These are phyloP conservation scores for Diplodia intermedia DNA, from an alignment of 2,329 filamentous ascomycete genomes.

Conservation along the genomic window DNA sequence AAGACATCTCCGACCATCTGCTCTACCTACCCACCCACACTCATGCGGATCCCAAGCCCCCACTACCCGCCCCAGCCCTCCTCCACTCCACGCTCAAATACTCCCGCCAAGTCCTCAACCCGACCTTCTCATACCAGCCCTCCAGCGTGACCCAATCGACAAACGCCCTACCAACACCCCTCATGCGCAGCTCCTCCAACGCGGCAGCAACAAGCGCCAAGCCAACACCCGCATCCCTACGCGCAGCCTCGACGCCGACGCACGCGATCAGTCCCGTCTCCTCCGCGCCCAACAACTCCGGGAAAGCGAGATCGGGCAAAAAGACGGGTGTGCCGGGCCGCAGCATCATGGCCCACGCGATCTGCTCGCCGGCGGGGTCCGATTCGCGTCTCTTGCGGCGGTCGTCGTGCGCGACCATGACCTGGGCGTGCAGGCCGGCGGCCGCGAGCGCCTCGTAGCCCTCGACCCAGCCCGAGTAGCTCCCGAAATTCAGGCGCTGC, in stretches of 20 bases:
- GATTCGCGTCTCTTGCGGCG: background rate
- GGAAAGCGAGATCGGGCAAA: background rate
- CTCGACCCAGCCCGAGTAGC: constrained; percentile 12
- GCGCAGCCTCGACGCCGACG: constrained; percentile 4
- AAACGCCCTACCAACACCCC: background rate
- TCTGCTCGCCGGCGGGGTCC: background rate
- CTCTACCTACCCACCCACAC: too few relatives aligned
- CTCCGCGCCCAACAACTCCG: background rate
- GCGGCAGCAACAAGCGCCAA: constrained; percentile 8
- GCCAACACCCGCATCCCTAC: background rate
- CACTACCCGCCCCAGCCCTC: background rate
- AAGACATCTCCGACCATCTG: too few relatives aligned
- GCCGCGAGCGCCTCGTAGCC: background rate
- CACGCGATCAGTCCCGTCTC: constrained; percentile 5
- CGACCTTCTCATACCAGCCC: constrained; percentile 26
- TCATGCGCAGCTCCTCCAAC: constrained; percentile 7
- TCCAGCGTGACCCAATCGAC: constrained; percentile 21
- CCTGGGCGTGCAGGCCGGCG: background rate
- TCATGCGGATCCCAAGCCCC: too few relatives aligned
- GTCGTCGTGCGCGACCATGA: constrained; percentile 15
- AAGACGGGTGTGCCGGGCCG: background rate
- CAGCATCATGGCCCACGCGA: constrained; percentile 26
- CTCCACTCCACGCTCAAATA: constrained; percentile 21
- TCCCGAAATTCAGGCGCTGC: constrained; percentile 4
- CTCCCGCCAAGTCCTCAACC: constrained; percentile 23